A percentile compares a stretch with the other conserved stretches of the same genome.
phyloP scores from a whole-genome alignment of 2,329 filamentous ascomycete genomes.

The Neoscytalidium dimidiatum region DNA sequence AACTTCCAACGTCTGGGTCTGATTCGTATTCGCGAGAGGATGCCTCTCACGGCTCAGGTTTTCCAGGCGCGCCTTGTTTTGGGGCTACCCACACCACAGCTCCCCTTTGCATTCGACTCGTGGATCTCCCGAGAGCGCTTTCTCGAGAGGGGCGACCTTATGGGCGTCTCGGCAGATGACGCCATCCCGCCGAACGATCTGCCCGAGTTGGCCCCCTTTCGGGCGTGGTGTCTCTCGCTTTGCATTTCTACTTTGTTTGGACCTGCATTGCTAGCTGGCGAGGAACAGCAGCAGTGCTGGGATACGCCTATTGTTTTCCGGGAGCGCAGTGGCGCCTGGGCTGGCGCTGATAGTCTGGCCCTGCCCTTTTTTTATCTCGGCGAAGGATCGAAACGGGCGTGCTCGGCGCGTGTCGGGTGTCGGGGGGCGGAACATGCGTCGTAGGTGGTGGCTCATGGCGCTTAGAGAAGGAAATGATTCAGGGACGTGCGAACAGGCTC shows the following conservation, averaged over 20 bases:
- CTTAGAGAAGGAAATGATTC: conserved; percentile 1
- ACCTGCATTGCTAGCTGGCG: not conserved
- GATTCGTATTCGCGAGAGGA: not conserved
- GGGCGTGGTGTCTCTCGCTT: not conserved
- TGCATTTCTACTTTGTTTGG: not conserved
- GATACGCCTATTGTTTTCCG: conserved; percentile 1
- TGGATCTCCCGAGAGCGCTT: conserved; percentile 6
- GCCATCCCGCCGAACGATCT: conserved; percentile 16
- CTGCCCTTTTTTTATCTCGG: not conserved
- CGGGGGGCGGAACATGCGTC: not conserved
- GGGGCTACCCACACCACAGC: not conserved
- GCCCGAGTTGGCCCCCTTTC: not conserved
- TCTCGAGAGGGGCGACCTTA: not conserved
- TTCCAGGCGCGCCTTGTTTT: not conserved
- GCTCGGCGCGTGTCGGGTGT: not conserved
- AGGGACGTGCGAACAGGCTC: not conserved
- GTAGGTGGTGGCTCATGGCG: not conserved
- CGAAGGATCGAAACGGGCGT: conserved; percentile 9
- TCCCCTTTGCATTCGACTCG: too few relatives aligned
- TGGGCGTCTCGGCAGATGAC: conserved; percentile 13
- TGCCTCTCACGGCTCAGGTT: not conserved
- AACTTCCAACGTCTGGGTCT: conserved; percentile 6
- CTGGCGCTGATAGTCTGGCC: not conserved
- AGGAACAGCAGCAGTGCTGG: not conserved
- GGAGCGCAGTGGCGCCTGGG: not conserved